A percentile compares a stretch with the other conserved stretches of the same genome.
phyloP scores from a whole-genome alignment of 1,284 basidiomycete genomes.

The Hymenochaete sp. region DNA sequence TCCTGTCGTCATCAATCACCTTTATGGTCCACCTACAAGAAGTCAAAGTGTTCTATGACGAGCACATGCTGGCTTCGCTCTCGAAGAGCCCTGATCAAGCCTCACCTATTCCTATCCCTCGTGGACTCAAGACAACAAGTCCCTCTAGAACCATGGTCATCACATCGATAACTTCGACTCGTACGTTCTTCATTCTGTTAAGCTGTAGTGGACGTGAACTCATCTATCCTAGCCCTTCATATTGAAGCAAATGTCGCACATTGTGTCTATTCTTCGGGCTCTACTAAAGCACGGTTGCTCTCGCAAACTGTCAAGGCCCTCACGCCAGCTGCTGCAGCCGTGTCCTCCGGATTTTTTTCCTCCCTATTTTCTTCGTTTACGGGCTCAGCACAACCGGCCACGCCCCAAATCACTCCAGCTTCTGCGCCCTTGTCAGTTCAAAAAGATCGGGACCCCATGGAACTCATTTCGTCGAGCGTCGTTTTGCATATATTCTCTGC shows the following conservation, averaged over 20 bases:
- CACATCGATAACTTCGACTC: conserved; percentile 52
- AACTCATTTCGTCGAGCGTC: conserved; percentile 56
- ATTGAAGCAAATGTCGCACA: conserved; percentile 81
- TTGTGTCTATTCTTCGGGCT: conserved; percentile 70
- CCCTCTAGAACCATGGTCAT: conserved; percentile 59
- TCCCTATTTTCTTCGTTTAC: conserved; percentile 65
- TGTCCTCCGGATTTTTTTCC: conserved; percentile 62
- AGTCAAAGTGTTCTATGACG: conserved; percentile 76
- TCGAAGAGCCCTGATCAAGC: conserved; percentile 61
- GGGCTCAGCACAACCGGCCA: conserved; percentile 28
- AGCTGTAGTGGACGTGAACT: conserved; percentile 5
- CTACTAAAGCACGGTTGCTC: conserved; percentile 42
- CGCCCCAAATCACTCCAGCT: conserved; percentile 36
- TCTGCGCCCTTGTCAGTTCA: conserved; percentile 31
- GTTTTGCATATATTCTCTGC: conserved; percentile 80
- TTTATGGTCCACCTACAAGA: conserved; percentile 83
- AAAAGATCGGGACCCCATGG: conserved; percentile 44
- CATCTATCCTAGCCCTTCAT: conserved; percentile 45
- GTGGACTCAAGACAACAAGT: conserved; percentile 40
- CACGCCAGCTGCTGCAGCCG: conserved; percentile 27
- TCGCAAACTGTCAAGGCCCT: conserved; percentile 28
- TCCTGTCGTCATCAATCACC: conserved; percentile 87
- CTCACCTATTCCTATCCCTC: conserved; percentile 43
- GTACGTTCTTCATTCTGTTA: conserved; percentile 33
- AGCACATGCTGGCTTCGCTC: conserved; percentile 66